A percentile compares a stretch with the other conserved stretches of the same genome.
Conservation (phyloP, 352 stramenopile genomes). For the Phytophthora vignae region DNA sequence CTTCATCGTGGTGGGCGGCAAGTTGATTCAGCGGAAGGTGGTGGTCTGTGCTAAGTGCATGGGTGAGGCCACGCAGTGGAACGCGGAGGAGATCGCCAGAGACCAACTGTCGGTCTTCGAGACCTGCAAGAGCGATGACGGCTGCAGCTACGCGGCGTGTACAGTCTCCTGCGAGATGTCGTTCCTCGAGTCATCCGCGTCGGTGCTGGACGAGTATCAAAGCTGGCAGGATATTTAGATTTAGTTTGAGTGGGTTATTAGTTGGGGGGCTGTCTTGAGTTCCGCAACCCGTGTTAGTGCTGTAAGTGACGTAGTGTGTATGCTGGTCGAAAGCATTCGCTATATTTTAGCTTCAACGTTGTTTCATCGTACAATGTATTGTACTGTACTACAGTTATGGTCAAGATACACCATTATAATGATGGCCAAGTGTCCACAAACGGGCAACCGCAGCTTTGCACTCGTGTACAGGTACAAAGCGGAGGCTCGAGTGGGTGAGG, state of each 20-base stretch:
- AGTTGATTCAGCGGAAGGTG: slow-evolving; percentile 46
- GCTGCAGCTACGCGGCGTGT: slow-evolving; percentile 21
- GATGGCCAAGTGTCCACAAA: neutral
- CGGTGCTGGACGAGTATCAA: slow-evolving; percentile 11
- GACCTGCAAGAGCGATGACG: slow-evolving; percentile 20
- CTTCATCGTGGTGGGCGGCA: slow-evolving; percentile 37
- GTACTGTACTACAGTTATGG: no score
- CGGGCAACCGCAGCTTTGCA: neutral
- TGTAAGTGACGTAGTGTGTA: neutral
- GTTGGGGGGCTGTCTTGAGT: neutral
- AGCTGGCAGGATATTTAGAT: slow-evolving; percentile 8
- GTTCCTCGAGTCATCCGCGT: slow-evolving; percentile 24
- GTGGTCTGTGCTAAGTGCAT: slow-evolving; percentile 48
- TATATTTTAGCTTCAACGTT: neutral
- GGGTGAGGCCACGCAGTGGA: slow-evolving; percentile 37
- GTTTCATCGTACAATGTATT: neutral
- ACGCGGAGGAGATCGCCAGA: slow-evolving; percentile 28
- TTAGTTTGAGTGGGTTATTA: slow-evolving; percentile 3
- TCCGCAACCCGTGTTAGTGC: neutral
- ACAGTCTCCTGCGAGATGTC: slow-evolving; percentile 21
- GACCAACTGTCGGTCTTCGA: slow-evolving; percentile 25
- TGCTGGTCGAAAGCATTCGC: slow-evolving; percentile 6
- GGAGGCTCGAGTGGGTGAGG: neutral
- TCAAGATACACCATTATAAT: neutral
- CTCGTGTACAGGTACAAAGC: neutral